Evolutionary conservation across 2,329 filamentous ascomycete genomes (phyloP), one percentile per base, ranked within the genome.

Genomic region (Colletotrichum sansevieriae): DNA sequence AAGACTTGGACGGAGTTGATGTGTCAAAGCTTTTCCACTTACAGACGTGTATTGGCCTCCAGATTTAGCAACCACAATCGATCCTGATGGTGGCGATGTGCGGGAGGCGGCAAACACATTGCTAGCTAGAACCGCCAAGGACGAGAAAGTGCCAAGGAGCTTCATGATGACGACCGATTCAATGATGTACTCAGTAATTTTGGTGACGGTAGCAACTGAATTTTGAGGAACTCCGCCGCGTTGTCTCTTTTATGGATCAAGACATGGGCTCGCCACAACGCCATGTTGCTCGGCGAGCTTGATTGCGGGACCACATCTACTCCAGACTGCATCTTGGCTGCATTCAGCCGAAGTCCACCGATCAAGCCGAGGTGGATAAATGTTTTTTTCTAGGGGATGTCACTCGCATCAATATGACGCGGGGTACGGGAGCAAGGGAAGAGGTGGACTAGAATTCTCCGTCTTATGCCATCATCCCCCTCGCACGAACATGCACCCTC

Each of bases 21-120:
- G 29, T 29, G 29, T 29, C 29, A 29, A 54, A n/a, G 15, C 11
- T 5, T 0, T 3, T 33, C 5, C 18, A 12, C 68, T 64, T 25
- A 65, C 68, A 13, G 60, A 57, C 6, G 65, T 70, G 39, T 65
- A 70, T 39, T 68, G 43, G 11, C 68, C 68, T n/a, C 85, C 73
- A 39, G 74, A 76, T 73, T 78, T 79, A 20, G 77, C 77, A 1
- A 88, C 87, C 2, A 82, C 80, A 3, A 88, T 77, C 58, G 85
- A 85, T 29, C 85, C 86, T 3, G 79, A 73, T 2, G 87, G 87
- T 0, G 79, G 74, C 8, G 74, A 75, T 11, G 78, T 81, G 20
- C 79, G 78, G 60, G 75, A 75, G 1, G 73, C 76, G 5, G 78
- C 80, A 5, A 78, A 63, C 11, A 33, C 56, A 6, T 46, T 41